These are phyloP conservation scores for Leishmania gerbilli DNA, from an alignment of 208 protist species.

Conservation along the genomic window DNA sequence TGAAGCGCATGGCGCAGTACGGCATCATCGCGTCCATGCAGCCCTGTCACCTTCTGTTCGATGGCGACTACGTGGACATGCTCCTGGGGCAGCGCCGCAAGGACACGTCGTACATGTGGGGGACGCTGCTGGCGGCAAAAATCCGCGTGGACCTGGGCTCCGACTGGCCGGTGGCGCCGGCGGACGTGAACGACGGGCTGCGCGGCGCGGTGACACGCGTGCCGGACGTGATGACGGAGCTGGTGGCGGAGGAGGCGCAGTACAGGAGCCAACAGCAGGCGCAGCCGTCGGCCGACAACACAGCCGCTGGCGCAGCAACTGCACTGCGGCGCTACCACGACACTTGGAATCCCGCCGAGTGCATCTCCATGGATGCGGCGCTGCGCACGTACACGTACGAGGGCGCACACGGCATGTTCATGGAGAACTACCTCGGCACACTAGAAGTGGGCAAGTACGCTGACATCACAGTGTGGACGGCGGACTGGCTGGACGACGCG, in stretches of 20 bases:
- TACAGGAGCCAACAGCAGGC: neutral
- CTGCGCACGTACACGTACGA: conserved; percentile 63
- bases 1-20: conserved; percentile 40
- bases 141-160: conserved; percentile 56
- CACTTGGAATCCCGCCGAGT: conserved; percentile 51
- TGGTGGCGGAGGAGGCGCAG: conserved; percentile 38
- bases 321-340: conserved; percentile 40
- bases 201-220: conserved; percentile 59
- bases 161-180: conserved; percentile 68
- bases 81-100: conserved; percentile 45
- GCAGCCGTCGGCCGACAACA: neutral
- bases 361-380: conserved; percentile 56
- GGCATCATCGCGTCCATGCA: conserved; percentile 79
- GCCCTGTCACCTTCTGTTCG: conserved; percentile 62
- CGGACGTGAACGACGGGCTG: conserved; percentile 51
- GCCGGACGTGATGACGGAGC: conserved; percentile 53
- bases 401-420: conserved; percentile 56
- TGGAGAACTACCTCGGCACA: conserved; percentile 54
- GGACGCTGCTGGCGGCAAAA: conserved; percentile 37
- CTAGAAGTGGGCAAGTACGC: conserved; percentile 65
- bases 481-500: conserved; percentile 42
- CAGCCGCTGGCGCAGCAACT: neutral
- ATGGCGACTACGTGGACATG: conserved; percentile 55
- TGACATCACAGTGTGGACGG: conserved; percentile 63
- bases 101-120: conserved; percentile 51